Base-by-base conservation (phyloP, 169 alveolate species). In the Plasmodium vivax region DNA sequence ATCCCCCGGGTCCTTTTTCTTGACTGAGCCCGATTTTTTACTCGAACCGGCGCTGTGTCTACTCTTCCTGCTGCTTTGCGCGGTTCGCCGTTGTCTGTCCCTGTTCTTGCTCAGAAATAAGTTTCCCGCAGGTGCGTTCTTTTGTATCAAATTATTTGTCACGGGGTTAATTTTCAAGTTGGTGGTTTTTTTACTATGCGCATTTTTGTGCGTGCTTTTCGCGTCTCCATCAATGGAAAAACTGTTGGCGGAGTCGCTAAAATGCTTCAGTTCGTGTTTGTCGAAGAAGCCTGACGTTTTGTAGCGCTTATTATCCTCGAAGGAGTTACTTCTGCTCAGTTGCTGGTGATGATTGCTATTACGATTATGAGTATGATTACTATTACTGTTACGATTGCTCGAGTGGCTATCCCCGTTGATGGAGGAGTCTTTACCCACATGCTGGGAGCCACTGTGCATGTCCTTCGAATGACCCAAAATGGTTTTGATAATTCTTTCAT, bases 401-500 rank as follows among this genome's bases (percentile, higher is more conserved):
- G 62, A 51, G 19, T 51, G 62, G 19, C 16, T 51, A 51, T 51
- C 62, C 62, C 62, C 62, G 27, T 16, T 51, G 4, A 51, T 51
- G 77, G 43, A 68, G n/a, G 14, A 6, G 32, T 68, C 32, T 68
- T 30, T 68, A 68, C 38, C 38, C 27, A 27, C 12, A 68, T 68
- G 14, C 27, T 19, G 38, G 62, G 62, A 14, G 23, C 2, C 3
- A 51, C 62, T 51, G 16, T 2, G 23, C 54, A 79, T 79, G 81
- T 71, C 58, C 56, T 81, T 82, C 19, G 94, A 47, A 38, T 90
- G 94, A 23, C 51, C 92, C 51, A 92, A 72, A 32, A 92, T 92
- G 0, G 79, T 51, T 92, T 92, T 71, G 41, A 92, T 83, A 32
- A 92, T 92, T 82, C 32, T 92, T 92, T 92, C 92, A 92, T 81